Base-by-base conservation (phyloP, 805 yeast genomes). In the Cyberlindnera bimundalis region DNA sequence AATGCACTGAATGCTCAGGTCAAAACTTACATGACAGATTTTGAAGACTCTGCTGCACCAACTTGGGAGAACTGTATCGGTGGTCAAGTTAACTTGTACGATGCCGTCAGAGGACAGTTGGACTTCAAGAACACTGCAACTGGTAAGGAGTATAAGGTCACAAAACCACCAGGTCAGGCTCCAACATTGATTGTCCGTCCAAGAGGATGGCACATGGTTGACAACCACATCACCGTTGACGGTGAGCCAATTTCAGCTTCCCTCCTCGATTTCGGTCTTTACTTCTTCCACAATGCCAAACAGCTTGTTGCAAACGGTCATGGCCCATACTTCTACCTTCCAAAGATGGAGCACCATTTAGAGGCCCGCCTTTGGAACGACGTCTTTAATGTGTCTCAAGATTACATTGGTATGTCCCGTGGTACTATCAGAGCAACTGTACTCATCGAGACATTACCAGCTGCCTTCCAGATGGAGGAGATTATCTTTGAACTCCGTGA, bases 301-400 rank as follows among this genome's bases (percentile, higher is more conserved):
- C 76, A 74, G 58, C 55, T 81, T 31, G 60, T 83, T 41, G 71
- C 71, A 16, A 73, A 73, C 51, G 91, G 91, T 24, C 72, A 76
- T 47, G 91, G 90, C 34, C 93, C 95, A 18, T 84, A 84, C 68
- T 84, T 83, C 59, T 84, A 84, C 58, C 66, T 84, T 56, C 93
- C 93, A 53, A 84, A 84, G 68, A 82, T 84, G 89, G 93, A 84
- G 63, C 91, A 84, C 64, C 87, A 81, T 62, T 68, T 79, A 55
- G 95, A 84, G 64, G 93, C 93, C 39, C 76, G 78, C 61, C 68
- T 84, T 55, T 84, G 95, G 95, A 84, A 84, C 61, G 90, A 83
- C 60, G 74, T 84, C 46, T 84, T 84, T 67, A 72, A 77, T 60
- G 82, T 76, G 43, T 72, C 93, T 7, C 91, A 84, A 68, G 93